phyloP scores from a whole-genome alignment of 169 alveolate species.

The Babesia microti region DNA sequence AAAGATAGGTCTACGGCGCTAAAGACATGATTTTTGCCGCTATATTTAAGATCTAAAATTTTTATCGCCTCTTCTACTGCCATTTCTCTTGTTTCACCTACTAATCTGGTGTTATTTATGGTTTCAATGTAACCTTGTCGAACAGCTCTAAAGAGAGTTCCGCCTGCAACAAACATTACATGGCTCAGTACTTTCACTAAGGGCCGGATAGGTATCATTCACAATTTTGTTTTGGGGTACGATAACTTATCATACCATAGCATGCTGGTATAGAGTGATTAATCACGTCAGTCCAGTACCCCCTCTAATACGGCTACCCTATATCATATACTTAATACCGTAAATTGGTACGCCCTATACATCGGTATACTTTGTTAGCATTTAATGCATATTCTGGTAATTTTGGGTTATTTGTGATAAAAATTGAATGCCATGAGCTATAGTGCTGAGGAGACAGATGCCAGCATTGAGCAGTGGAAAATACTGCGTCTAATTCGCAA shows the following conservation, averaged over 20 bases:
- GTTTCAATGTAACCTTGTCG: conserved; percentile 27
- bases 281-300: too few relatives aligned
- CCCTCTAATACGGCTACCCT: neutral
- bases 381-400: neutral
- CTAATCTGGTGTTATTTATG: conserved; percentile 4
- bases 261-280: too few relatives aligned
- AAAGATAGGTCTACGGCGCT: too few relatives aligned
- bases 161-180: conserved; percentile 39
- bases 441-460: conserved; percentile 60
- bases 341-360: neutral
- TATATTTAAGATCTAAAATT: conserved; percentile 28
- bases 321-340: neutral
- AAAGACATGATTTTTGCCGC: too few relatives aligned
- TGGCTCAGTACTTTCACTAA: conserved; percentile 41
- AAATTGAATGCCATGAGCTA: conserved; percentile 2
- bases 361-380: neutral
- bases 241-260: too few relatives aligned
- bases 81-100: conserved; percentile 18
- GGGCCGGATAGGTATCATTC: conserved; percentile 42
- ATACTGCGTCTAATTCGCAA: conserved; percentile 78
- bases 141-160: conserved; percentile 39
- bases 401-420: neutral
- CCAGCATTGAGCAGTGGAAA: conserved; percentile 85
- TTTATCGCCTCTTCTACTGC: conserved; percentile 45
- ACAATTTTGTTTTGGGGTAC: too few relatives aligned